Base-by-base conservation (phyloP, 768 basidiomycete genomes). In the Dentipellis sp. region DNA sequence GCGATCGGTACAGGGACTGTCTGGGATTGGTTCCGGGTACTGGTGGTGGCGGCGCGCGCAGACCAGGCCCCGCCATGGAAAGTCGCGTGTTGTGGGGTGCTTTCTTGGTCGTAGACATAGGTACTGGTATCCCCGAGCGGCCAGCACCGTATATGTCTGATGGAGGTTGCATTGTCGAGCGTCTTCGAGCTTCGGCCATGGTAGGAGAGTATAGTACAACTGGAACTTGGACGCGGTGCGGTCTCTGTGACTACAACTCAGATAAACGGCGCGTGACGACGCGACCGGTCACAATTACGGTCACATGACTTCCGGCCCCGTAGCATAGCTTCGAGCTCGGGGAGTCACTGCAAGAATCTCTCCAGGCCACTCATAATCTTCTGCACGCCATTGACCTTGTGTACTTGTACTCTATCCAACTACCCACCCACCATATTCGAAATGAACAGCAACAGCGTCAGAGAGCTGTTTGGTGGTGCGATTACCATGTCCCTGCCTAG, bases 401-500 rank as follows among this genome's bases (percentile, higher is more conserved):
- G 29, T 29, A 29, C 29, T 29, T 29, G 29, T 29, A 29, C 29
- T 6, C 6, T 29, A 29, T 29, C 29, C 29, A 29, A 3, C 3
- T 29, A 29, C 6, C 29, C 29, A 29, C 29, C 29, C 29, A 9
- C 37, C 34, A 11, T 21, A 53, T 5, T 21, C 40, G 21, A 6
- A 17, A 60, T 64, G 60, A 52, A 58, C 23, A 57, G 49, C 48
- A 35, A 62, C 59, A 59, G 53, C 67, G 38, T 65, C 17, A 75
- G 78, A 59, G 67, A 77, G 6, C 79, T 99, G 0, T 99, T 94
- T 69, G 95, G 92, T 3, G 94, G 92, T 11, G 91, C 90, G 11
- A 91, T 99, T 57, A 78, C 74, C 6, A 77, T 81, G 9, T 63
- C 72, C 23, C 71, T 89, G 1, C 85, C 86, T 2, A 19, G 60